Base-by-base conservation (phyloP, 768 basidiomycete species). In the Thelephora aurantiotincta region DNA sequence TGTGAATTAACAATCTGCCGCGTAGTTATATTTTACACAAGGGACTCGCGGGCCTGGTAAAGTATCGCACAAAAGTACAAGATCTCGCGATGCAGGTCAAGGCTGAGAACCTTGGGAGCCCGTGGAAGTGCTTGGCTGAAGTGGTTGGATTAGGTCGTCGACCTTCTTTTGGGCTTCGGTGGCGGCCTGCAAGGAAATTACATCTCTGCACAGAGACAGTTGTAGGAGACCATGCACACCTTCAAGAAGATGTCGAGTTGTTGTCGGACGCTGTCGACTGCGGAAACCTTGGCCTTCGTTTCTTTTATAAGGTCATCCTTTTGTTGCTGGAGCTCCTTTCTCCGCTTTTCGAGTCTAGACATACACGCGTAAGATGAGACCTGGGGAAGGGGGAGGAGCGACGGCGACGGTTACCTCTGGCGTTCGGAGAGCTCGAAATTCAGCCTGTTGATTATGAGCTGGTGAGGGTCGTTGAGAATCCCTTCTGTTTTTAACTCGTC, bases 391-490 rank as follows among this genome's bases (percentile, higher is more conserved):
- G 16, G 41, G 44, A 43, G 42, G 50, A 45, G 35, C 52, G 38
- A 41, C 18, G n/a, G 9, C 36, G 19, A 18, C 35, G 53, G 67
- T 47, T 58, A 89, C 90, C 90, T 74, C 66, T 91, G 84, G 46
- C 90, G 81, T 66, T 92, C 90, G 30, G 75, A 75, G 33, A 91
- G 78, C 63, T 93, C 90, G 54, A 92, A 91, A 60, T 78, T 81
- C 38, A 93, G 69, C 46, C 88, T 78, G 58, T 80, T 89, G 51
- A 92, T 74, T 84, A 91, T 89, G 35, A 91, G 73, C 53, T 87
- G 80, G 63, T 91, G 90, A 35, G 80, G 73, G 56, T 86, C 75
- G 13, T 72, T 65, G 38, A 83, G 65, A 16, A 77, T 77, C 11
- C 74, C 78, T 14, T 70, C 67, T 44, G 77, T 73, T 19, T 75